Conservation (phyloP, 805 yeast genomes). For the Saitoella complicata region DNA sequence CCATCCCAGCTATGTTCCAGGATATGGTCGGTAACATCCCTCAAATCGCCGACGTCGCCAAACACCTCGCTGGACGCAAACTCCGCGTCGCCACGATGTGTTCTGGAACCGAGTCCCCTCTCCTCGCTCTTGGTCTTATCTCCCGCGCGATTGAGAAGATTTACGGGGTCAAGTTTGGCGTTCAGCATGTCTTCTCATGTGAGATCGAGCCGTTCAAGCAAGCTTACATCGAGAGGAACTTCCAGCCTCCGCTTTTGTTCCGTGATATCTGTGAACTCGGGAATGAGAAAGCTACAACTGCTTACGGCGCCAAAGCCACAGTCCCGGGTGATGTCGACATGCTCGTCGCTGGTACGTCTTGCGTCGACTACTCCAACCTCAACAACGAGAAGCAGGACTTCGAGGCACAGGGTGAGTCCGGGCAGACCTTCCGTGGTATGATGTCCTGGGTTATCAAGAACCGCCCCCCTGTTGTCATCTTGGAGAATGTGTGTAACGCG, state of each 20-base stretch:
- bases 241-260: constrained; percentile 5
- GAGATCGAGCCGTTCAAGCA: constrained; percentile 8
- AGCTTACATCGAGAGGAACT: constrained; percentile 7
- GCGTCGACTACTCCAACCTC: constrained; percentile 6
- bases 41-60: neutral
- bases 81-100: constrained; percentile 9
- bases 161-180: constrained; percentile 1
- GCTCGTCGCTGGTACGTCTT: constrained; percentile 7
- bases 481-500: constrained; percentile 7
- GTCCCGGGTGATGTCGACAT: constrained; percentile 6
- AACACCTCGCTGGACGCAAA: constrained; percentile 4
- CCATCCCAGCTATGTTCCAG: constrained; percentile 6
- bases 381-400: constrained; percentile 3
- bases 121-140: constrained; percentile 5
- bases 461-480: constrained; percentile 4
- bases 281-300: constrained; percentile 5
- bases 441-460: constrained; percentile 1
- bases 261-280: constrained; percentile 7
- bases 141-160: constrained; percentile 2
- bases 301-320: constrained; percentile 2
- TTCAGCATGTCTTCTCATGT: constrained; percentile 7
- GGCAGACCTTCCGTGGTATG: constrained; percentile 6
- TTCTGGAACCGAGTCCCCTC: constrained; percentile 6
- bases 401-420: constrained; percentile 5
- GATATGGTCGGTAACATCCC: constrained; percentile 4